Conservation (phyloP, 2,329 filamentous ascomycete genomes). For the Septoria linicola region DNA sequence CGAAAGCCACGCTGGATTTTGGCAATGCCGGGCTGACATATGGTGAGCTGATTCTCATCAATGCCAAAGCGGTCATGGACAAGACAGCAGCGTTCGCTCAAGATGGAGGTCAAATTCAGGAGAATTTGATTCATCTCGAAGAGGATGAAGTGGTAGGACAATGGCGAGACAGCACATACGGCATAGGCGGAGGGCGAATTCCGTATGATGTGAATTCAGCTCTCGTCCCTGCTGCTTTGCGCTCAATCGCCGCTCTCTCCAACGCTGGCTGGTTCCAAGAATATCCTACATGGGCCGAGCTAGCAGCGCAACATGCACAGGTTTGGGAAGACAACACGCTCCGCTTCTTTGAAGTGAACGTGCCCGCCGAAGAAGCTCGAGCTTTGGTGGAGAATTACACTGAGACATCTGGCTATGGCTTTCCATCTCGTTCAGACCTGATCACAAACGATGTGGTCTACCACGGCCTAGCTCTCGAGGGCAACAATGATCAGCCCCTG, state of each 20-base stretch:
- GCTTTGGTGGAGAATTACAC: conserved; percentile 53
- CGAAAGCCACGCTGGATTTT: conserved; percentile 50
- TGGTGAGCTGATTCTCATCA: conserved; percentile 51
- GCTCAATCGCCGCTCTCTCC: conserved; percentile 56
- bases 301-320: conserved; percentile 54
- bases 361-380: conserved; percentile 48
- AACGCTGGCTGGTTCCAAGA: conserved; percentile 52
- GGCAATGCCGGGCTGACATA: conserved; percentile 57
- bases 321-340: conserved; percentile 64
- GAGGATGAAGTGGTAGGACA: conserved; percentile 56
- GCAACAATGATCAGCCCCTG: conserved; percentile 48
- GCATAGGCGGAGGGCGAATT: conserved; percentile 62
- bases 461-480: conserved; percentile 59
- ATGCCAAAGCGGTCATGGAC: conserved; percentile 59
- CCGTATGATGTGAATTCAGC: conserved; percentile 66
- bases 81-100: conserved; percentile 54
- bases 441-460: conserved; percentile 51
- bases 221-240: conserved; percentile 60
- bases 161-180: conserved; percentile 62
- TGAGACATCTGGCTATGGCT: conserved; percentile 38
- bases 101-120: conserved; percentile 46
- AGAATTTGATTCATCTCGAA: conserved; percentile 61
- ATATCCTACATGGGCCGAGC: conserved; percentile 48
- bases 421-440: conserved; percentile 45
- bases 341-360: conserved; percentile 53